Evolutionary conservation across 1,139 yeast genomes (phyloP), one percentile per base, ranked within the genome.

Genomic region (Pichia norvegensis): DNA sequence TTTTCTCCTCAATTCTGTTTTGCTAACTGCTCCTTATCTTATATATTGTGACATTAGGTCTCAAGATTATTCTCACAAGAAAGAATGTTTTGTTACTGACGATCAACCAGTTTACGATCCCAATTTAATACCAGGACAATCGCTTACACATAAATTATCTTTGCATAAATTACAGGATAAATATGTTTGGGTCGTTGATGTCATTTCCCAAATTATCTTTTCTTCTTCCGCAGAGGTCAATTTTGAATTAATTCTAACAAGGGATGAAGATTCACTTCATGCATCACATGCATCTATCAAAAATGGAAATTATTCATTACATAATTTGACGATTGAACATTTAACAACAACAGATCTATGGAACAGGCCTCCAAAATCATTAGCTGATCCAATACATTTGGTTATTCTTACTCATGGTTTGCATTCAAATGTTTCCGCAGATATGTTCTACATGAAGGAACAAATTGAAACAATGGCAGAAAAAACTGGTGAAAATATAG

Each of bases 371-470:
- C 82, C 84, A 2, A 41, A 19, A 20, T 52, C 51, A 1, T 3
- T 45, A 13, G 11, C 19, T 9, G 38, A 50, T 33, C 63, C 68
- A 2, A 70, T 79, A 9, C 96, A 87, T 63, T 67, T 87, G 49
- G 92, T 86, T 25, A 70, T 87, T 2, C 58, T 92, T 29, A 85
- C 96, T 0, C 98, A 92, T 64, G 99, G 99, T 0, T 67, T 92
- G 36, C 96, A 88, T 61, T 86, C 97, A 0, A 92, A 92, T 60
- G 78, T 83, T 0, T 78, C 94, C 2, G 85, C 95, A 0, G 99
- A 92, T 62, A 76, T 92, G 92, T 72, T 82, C 38, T 92, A 84
- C 57, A 56, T 90, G 43, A 90, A 88, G 60, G 97, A 92, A 57
- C 77, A 77, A 56, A 77, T 92, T 4, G 95, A 88, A 54, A 58